A percentile compares a stretch with the other conserved stretches of the same genome.
Conservation (phyloP, 225 moss, liverwort and hornwort species). For the Physcomitrium patens region DNA sequence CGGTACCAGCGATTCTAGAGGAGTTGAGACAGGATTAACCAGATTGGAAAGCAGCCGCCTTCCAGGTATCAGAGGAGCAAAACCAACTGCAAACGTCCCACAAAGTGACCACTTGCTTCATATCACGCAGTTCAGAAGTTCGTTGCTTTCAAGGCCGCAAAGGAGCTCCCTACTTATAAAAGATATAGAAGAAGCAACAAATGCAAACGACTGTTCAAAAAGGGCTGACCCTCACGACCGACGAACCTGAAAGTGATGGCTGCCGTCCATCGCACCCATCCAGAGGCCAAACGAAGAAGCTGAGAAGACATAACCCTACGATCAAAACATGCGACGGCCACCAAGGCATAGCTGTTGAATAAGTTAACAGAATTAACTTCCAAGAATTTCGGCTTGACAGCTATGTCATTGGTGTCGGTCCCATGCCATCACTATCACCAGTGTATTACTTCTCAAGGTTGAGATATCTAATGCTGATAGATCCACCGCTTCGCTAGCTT, state of each 20-base stretch:
- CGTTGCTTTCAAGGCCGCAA: background rate
- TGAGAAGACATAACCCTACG: slow-evolving; percentile 45
- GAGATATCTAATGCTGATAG: slow-evolving; percentile 19
- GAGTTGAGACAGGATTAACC: slow-evolving; percentile 27
- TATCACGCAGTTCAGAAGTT: slow-evolving; percentile 7
- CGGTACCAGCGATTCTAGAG: slow-evolving; percentile 34
- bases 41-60: slow-evolving; percentile 46
- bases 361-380: background rate
- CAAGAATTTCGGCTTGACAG: slow-evolving; percentile 26
- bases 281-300: slow-evolving; percentile 45
- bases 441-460: slow-evolving; percentile 30
- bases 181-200: slow-evolving; percentile 17
- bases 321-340: slow-evolving; percentile 55
- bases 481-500: slow-evolving; percentile 29
- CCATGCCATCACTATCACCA: slow-evolving; percentile 30
- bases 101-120: slow-evolving; percentile 11
- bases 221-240: slow-evolving; percentile 8
- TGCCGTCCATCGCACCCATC: slow-evolving; percentile 44
- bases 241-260: slow-evolving; percentile 44
- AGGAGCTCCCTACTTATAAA: slow-evolving; percentile 6
- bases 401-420: slow-evolving; percentile 38
- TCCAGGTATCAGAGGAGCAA: slow-evolving; percentile 32
- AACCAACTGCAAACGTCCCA: slow-evolving; percentile 42
- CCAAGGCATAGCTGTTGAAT: slow-evolving; percentile 61
- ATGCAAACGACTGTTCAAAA: background rate